These are phyloP conservation scores for Pseudevernia furfuracea DNA, from an alignment of 495 filamentous ascomycete species.

Conservation along the genomic window DNA sequence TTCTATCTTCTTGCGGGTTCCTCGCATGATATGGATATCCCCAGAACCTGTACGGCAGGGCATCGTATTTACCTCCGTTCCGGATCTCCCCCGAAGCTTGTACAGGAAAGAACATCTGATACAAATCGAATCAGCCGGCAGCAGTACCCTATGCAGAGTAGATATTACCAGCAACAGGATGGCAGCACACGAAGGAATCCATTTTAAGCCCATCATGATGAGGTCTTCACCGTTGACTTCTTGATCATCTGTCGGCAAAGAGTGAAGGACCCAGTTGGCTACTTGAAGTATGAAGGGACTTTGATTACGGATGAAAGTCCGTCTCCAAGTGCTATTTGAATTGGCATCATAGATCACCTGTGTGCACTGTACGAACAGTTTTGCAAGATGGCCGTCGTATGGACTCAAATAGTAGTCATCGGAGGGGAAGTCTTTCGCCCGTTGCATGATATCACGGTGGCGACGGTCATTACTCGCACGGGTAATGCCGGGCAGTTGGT, in stretches of 20 bases:
- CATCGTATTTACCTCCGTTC: slow-evolving; percentile 8
- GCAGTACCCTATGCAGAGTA: neutral
- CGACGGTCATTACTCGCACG: neutral
- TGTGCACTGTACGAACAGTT: slow-evolving; percentile 17
- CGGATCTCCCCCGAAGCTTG: neutral
- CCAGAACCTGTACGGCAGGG: slow-evolving; percentile 14
- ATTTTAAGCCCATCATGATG: slow-evolving; percentile 10
- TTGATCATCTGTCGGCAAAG: slow-evolving; percentile 2
- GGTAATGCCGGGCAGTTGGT: slow-evolving; percentile 1
- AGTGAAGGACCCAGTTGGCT: slow-evolving; percentile 14
- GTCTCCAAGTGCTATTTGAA: slow-evolving; percentile 18
- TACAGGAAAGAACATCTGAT: neutral
- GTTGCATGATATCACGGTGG: neutral
- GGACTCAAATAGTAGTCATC: slow-evolving; percentile 20
- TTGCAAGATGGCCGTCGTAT: slow-evolving; percentile 18
- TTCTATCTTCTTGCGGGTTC: slow-evolving; percentile 10
- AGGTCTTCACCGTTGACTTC: slow-evolving; percentile 9
- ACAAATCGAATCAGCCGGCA: neutral
- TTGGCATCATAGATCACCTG: slow-evolving; percentile 18
- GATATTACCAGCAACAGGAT: slow-evolving; percentile 16
- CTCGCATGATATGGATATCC: slow-evolving; percentile 15
- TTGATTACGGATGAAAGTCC: slow-evolving; percentile 22
- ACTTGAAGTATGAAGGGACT: slow-evolving; percentile 14
- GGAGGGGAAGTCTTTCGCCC: slow-evolving; percentile 5
- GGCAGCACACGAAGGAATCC: slow-evolving; percentile 10